Evolutionary conservation across 805 yeast species (phyloP).

Genomic region (Isabelozyma heimii): DNA sequence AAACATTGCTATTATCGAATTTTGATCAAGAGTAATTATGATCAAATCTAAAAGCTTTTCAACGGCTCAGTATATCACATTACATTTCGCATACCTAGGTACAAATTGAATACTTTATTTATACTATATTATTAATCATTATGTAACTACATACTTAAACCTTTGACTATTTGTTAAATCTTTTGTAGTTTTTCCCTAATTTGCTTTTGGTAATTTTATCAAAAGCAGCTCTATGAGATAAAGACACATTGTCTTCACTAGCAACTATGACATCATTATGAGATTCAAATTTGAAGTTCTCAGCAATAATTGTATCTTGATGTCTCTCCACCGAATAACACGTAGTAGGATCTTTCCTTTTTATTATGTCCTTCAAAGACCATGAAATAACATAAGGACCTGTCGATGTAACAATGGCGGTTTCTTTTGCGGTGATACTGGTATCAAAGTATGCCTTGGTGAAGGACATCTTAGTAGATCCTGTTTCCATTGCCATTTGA

Average conservation of each 20-base stretch:
- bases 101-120: no score
- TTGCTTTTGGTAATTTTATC: not conserved
- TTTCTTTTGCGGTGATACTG: slow-evolving; percentile 61
- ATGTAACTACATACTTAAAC: not conserved
- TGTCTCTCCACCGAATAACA: slow-evolving; percentile 62
- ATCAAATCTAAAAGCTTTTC: no score
- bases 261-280: slow-evolving; percentile 72
- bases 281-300: slow-evolving; percentile 74
- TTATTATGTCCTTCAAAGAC: slow-evolving; percentile 63
- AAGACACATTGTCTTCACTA: slow-evolving; percentile 69
- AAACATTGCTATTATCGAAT: no score
- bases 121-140: not conserved
- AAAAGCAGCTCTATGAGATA: slow-evolving; percentile 15
- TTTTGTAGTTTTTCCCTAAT: not conserved
- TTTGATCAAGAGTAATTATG: no score
- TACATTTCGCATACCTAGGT: no score
- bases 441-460: slow-evolving; percentile 77
- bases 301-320: slow-evolving; percentile 62
- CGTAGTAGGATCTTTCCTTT: slow-evolving; percentile 37
- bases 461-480: slow-evolving; percentile 50
- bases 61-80: no score
- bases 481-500: slow-evolving; percentile 49
- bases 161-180: not conserved
- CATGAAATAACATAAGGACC: slow-evolving; percentile 85
- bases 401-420: slow-evolving; percentile 69